Conservation (phyloP, 1,284 basidiomycete species). For the Irpex rosettiformis region DNA sequence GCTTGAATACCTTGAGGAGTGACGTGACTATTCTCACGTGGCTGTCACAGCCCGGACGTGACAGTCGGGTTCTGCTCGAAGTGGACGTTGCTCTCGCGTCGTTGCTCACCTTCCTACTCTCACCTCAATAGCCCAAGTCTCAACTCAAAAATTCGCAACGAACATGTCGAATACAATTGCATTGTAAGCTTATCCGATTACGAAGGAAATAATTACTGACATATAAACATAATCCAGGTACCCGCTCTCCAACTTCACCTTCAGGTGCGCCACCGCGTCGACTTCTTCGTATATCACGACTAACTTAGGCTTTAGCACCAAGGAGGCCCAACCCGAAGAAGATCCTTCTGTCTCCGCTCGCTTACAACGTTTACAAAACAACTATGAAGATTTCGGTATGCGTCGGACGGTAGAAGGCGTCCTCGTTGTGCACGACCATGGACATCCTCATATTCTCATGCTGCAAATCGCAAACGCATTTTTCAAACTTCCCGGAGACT, state of each 20-base stretch:
- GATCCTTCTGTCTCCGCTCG: slow-evolving; percentile 92
- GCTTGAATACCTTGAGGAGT: no score
- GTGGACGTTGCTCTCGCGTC: no score
- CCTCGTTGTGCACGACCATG: slow-evolving; percentile 92
- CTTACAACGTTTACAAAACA: slow-evolving; percentile 87
- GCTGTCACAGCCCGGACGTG: no score
- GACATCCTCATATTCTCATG: slow-evolving; percentile 95
- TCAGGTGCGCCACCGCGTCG: slow-evolving; percentile 48
- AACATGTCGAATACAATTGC: slow-evolving; percentile 76
- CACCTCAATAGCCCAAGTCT: no score
- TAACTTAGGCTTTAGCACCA: slow-evolving; percentile 54
- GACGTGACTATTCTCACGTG: no score
- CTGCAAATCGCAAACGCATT: slow-evolving; percentile 98
- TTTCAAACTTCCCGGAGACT: slow-evolving; percentile 99
- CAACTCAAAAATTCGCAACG: slow-evolving; percentile 1
- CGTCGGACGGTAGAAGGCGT: slow-evolving; percentile 95
- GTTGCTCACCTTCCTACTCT: neutral
- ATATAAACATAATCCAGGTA: slow-evolving; percentile 44
- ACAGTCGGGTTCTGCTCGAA: no score
- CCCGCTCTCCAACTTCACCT: slow-evolving; percentile 86
- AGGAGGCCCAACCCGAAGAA: slow-evolving; percentile 94
- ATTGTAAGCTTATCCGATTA: slow-evolving; percentile 42
- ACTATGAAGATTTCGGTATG: slow-evolving; percentile 97
- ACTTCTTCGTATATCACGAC: neutral
- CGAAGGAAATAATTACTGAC: neutral